Evolutionary conservation across 805 yeast genomes (phyloP), one percentile per base, ranked within the genome.

Genomic region (Maudiozyma barnettii): DNA sequence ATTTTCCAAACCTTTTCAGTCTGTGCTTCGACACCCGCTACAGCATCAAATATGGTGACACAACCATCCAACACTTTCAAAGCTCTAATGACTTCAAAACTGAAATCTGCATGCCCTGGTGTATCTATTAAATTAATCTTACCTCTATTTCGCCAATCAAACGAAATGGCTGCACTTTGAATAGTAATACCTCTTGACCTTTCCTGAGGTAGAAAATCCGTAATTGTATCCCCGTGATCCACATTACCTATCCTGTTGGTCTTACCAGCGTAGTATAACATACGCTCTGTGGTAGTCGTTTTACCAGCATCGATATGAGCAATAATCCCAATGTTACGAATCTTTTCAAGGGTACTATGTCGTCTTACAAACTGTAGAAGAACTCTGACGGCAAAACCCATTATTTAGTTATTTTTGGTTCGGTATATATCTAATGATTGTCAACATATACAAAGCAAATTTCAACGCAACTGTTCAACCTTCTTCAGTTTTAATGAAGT

Each of bases 281-380:
- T 85, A 41, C 98, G 71, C 63, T 93, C 99, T 0, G 99, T 91
- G 1, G 99, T 90, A 1, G 99, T 93, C 3, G 99, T 93, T 65
- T 93, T 93, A 0, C 99, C 99, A 2, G 99, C 99, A 70, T 93
- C 99, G 46, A 93, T 93, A 63, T 93, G 99, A n/a, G 99, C 99
- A 38, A 93, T 89, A 56, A 93, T 88, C 1, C 99, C 99, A 31
- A 93, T 86, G 65, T 93, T 91, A 50, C 99, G 70, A 21, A 84
- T 75, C 46, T 51, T 56, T 5, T 58, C 49, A 1, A 60, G 44
- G 5, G 35, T 18, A 16, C 47, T 35, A 35, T 44, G 41, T 29
- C 39, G 14, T 18, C 49, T 45, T 4, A 31, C 29, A 21, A 40
- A 47, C 6, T 26, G 16, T 3, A 10, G 16, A 13, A 41, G 37